Base-by-base conservation (phyloP, 2,329 filamentous ascomycete genomes). In the Pseudocercospora cruenta region DNA sequence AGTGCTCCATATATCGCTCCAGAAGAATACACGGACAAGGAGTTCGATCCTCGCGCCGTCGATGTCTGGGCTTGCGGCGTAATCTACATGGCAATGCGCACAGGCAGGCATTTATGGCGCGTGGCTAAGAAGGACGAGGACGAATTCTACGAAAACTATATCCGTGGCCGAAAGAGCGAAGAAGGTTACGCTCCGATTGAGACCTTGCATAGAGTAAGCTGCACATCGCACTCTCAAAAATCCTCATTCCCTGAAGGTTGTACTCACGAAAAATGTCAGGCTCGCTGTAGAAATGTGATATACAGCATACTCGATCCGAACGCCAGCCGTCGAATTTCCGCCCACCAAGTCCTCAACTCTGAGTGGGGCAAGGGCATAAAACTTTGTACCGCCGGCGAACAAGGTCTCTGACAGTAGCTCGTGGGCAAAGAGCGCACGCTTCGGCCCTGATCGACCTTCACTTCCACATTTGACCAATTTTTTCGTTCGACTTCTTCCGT, bases 1-100 rank as follows among this genome's bases (percentile, higher is more conserved):
- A 97, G 94, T 14, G 95, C 94, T 22, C 95, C 95, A 0, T 99
- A 99, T 77, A 99, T 99, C 72, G 92, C 95, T 1, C 95, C 95
- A 0, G 95, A 99, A 78, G 95, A 99, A 79, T 99, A 99, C 75
- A 88, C 90, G 1, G 94, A 96, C 77, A 93, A 90, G 78, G 95
- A 99, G 78, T 99, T 99, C 71, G 95, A 99, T 76, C 95, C 95
- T 31, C 88, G 95, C 65, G 94, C 95, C n/a, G 94, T 99, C 58
- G 95, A 99, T 75, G 91, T 98, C 14, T 99, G 95, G 95, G 95
- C 95, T 24, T 97, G 93, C 67, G 95, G 95, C 77, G 95, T 99
- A 60, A 99, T 99, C 67, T 99, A 99, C 82, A 99, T 99, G 95
- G 95, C 95, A 14, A 99, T 99, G 95, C 87, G 95, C 65, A 98